Conservation (phyloP, 2,329 filamentous ascomycete genomes). For the Cladophialophora bantiana region DNA sequence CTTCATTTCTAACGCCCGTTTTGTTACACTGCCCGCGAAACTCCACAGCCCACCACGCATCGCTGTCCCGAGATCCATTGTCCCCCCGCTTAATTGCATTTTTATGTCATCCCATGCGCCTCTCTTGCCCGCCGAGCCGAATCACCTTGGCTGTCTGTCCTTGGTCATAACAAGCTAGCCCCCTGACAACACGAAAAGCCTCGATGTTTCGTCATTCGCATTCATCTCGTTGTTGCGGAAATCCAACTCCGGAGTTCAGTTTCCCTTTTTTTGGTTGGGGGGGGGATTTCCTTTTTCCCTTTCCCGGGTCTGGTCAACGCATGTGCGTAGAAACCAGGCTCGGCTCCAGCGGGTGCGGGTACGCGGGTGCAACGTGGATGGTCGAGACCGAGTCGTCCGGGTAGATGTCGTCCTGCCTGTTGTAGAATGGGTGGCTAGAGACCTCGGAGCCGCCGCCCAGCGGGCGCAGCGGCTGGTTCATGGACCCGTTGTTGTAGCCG, state of each 20-base stretch:
- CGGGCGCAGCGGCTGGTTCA: background rate
- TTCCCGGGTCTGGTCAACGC: background rate
- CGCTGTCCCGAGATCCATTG: too few species aligned
- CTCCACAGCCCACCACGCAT: too few species aligned
- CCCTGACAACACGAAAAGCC: too few species aligned
- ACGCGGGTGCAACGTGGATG: background rate
- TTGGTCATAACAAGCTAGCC: too few species aligned
- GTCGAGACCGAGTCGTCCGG: slow-evolving; percentile 14
- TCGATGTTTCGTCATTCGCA: background rate
- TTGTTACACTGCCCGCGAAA: too few species aligned
- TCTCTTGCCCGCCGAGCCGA: too few species aligned
- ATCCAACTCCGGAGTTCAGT: background rate
- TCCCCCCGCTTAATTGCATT: too few species aligned
- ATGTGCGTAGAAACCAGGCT: slow-evolving; percentile 19
- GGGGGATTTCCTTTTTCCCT: too few species aligned
- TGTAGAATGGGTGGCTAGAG: slow-evolving; percentile 1
- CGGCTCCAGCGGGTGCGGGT: slow-evolving; percentile 11
- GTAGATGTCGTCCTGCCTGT: slow-evolving; percentile 7
- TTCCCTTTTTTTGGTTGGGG: background rate
- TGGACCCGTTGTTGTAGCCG: background rate
- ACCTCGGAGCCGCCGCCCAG: background rate
- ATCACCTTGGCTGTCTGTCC: too few species aligned
- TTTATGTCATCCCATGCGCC: too few species aligned
- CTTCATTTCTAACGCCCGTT: too few species aligned
- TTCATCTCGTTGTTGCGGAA: background rate